phyloP scores from a whole-genome alignment of 176 grass and related monocot genomes.

The Eragrostis nindensis region DNA sequence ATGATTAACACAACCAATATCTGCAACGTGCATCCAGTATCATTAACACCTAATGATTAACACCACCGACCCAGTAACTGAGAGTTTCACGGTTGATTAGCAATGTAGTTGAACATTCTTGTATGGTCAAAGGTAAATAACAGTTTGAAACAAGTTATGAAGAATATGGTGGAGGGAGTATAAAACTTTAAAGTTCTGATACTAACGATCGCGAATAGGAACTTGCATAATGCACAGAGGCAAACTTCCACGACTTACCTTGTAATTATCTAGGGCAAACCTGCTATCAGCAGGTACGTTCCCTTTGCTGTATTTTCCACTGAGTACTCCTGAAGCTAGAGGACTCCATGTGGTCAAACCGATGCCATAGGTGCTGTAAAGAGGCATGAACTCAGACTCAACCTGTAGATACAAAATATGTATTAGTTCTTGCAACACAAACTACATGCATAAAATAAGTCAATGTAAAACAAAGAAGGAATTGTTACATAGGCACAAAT shows the following conservation, averaged over 20 bases:
- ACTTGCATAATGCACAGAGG: background rate
- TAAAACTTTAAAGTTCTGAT: background rate
- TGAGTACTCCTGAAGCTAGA: constrained; percentile 92
- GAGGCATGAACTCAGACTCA: constrained; percentile 86
- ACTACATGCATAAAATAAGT: background rate
- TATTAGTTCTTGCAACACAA: constrained; percentile 10
- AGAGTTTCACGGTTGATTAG: background rate
- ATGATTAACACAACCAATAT: background rate
- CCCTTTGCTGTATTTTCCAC: constrained; percentile 82
- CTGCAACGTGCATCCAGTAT: background rate
- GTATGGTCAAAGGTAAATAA: background rate
- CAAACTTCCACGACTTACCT: constrained; percentile 51
- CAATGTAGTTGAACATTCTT: background rate
- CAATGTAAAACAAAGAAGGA: background rate
- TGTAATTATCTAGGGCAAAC: constrained; percentile 96
- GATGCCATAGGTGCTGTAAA: constrained; percentile 80
- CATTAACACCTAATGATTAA: background rate
- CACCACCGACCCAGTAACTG: background rate
- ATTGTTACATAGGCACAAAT: background rate
- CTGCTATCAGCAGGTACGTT: constrained; percentile 83
- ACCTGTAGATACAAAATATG: constrained; percentile 58
- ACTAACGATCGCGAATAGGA: background rate
- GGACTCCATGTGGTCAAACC: constrained; percentile 97
- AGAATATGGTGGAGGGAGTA: background rate
- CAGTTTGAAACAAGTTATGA: background rate